These are phyloP conservation scores for Penicillium sp. DNA, from an alignment of 2,329 filamentous ascomycete genomes.

Conservation along the genomic window DNA sequence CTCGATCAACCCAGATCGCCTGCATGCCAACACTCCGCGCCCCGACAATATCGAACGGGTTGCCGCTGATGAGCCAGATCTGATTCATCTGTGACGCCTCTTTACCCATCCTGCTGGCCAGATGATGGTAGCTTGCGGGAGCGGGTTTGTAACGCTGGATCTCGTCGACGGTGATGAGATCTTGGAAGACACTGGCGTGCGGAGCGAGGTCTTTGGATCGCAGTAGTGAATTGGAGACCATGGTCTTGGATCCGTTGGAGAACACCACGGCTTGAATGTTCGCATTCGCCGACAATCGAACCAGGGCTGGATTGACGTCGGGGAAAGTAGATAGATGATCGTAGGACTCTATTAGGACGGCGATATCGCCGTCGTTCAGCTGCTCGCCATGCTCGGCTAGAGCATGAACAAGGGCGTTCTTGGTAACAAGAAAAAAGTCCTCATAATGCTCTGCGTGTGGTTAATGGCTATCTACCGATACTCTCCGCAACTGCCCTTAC, in stretches of 20 bases:
- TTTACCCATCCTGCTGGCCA: conserved; percentile 58
- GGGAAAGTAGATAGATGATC: conserved; percentile 67
- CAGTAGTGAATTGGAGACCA: conserved; percentile 65
- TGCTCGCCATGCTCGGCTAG: conserved; percentile 60
- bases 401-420: conserved; percentile 65
- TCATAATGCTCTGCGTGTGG: conserved; percentile 59
- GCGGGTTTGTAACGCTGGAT: conserved; percentile 68
- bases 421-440: conserved; percentile 67
- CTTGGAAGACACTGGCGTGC: conserved; percentile 54
- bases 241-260: conserved; percentile 68
- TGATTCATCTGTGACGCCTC: conserved; percentile 47
- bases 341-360: conserved; percentile 65
- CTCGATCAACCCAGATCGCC: conserved; percentile 70
- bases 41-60: conserved; percentile 74
- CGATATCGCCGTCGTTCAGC: conserved; percentile 50
- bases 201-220: conserved; percentile 60
- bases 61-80: conserved; percentile 72
- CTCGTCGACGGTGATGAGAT: conserved; percentile 66
- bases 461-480: not conserved
- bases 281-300: conserved; percentile 47
- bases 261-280: conserved; percentile 65
- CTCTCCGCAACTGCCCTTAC: conserved; percentile 50
- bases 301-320: conserved; percentile 63
- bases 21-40: conserved; percentile 65
- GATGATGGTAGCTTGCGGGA: conserved; percentile 63